phyloP scores from a whole-genome alignment of 2,329 filamentous ascomycete species.

The Alternaria sp. region DNA sequence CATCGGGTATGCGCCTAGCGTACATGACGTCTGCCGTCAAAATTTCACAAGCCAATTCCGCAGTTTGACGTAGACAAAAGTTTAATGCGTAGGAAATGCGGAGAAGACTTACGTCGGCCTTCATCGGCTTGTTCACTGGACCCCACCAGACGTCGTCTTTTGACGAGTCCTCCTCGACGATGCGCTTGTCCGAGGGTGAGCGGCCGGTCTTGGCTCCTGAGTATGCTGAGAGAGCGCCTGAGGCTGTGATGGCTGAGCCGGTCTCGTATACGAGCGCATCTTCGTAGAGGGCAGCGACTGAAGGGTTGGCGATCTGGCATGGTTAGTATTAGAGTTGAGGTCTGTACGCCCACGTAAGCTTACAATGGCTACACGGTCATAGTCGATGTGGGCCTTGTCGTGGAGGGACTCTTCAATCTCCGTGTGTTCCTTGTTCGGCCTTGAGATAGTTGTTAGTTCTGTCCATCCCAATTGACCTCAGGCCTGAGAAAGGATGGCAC shows the following conservation, averaged over 20 bases:
- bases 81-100: slow-evolving; percentile 17
- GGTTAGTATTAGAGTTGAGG: slow-evolving; percentile 17
- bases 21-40: slow-evolving; percentile 43
- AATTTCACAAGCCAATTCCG: slow-evolving; percentile 36
- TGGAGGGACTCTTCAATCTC: slow-evolving; percentile 98
- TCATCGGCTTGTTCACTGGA: slow-evolving; percentile 99
- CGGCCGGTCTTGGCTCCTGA: slow-evolving; percentile 98
- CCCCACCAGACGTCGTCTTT: slow-evolving; percentile 98
- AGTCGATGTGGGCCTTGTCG: slow-evolving; percentile 98
- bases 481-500: slow-evolving; percentile 50
- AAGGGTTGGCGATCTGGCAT: slow-evolving; percentile 80
- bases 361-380: slow-evolving; percentile 97
- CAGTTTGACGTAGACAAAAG: slow-evolving; percentile 12
- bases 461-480: not conserved
- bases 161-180: slow-evolving; percentile 89
- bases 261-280: slow-evolving; percentile 98
- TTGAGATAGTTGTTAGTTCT: slow-evolving; percentile 48
- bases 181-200: slow-evolving; percentile 95
- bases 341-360: slow-evolving; percentile 42
- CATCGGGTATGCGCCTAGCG: slow-evolving; percentile 42
- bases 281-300: slow-evolving; percentile 95
- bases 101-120: slow-evolving; percentile 76
- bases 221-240: slow-evolving; percentile 94
- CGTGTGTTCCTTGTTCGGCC: slow-evolving; percentile 86
- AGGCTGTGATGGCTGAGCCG: slow-evolving; percentile 94